Base-by-base conservation (phyloP, 2,329 filamentous ascomycete species). In the Scedosporium boydii region DNA sequence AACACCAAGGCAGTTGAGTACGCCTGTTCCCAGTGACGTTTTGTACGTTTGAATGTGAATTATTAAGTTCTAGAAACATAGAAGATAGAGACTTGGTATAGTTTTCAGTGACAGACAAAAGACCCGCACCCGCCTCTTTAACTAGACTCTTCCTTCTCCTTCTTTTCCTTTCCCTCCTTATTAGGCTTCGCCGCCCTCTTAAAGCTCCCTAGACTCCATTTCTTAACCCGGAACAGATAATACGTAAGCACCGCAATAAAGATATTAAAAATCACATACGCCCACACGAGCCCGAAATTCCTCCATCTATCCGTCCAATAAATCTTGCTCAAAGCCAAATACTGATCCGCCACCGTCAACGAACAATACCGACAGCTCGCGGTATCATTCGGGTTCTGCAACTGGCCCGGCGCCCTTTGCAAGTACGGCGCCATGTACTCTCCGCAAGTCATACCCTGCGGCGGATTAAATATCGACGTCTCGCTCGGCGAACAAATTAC, bases 251-350 rank as follows among this genome's bases (percentile, higher is more conserved):
- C 75, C 0, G 87, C 85, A 2, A 80, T 74, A 46, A 73, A 72
- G 46, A 88, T 79, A 67, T 90, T 88, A 71, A 90, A 88, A 0
- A 74, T 64, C 46, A 90, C 80, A 67, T 82, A 91, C 0, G 77
- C 85, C 82, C 86, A 90, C 68, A 90, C 75, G 48, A 91, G 77
- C 1, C 87, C 88, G 63, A 85, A 90, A 69, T 91, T 89, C 63
- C 87, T 78, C 87, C 87, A 90, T 2, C 84, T 69, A 61, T 87
- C 78, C 3, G 64, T 68, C 67, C 81, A 87, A 23, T 70, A 73
- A 48, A 87, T 82, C 7, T 71, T 66, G 1, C 77, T 77, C 0
- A 69, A 72, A 2, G 75, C 72, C 0, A 87, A 69, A 60, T 73
- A 90, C 71, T 91, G 81, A 62, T 86, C 80, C 0, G 88, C 89